These are phyloP conservation scores for Nymphaea colorata DNA, from an alignment of 164 flowering plant genomes.

Conservation along the genomic window DNA sequence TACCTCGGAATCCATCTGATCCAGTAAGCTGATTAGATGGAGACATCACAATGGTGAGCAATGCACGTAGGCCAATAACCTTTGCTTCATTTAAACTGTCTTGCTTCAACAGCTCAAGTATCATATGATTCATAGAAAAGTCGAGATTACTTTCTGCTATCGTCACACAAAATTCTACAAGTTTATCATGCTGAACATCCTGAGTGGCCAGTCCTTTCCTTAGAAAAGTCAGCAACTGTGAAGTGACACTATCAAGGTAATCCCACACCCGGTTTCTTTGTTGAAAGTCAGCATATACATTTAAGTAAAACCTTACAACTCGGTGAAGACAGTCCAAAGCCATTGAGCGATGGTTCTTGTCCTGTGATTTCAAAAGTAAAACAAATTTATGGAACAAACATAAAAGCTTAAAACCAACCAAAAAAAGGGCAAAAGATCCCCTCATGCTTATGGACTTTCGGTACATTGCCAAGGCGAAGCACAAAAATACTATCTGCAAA, in stretches of 20 bases:
- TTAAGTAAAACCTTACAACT: conserved; percentile 81
- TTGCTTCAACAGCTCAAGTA: conserved; percentile 80
- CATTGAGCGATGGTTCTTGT: conserved; percentile 96
- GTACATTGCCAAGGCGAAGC: too few species aligned
- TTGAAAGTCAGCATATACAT: conserved; percentile 75
- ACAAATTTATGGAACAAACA: not conserved
- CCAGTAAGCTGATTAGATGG: conserved; percentile 72
- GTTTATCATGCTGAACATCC: conserved; percentile 97
- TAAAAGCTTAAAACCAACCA: too few species aligned
- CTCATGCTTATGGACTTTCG: not conserved
- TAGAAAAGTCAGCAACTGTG: conserved; percentile 74
- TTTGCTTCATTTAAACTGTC: conserved; percentile 92
- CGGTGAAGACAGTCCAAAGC: conserved; percentile 98
- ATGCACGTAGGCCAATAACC: conserved; percentile 91
- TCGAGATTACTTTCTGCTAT: conserved; percentile 96
- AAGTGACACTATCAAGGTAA: conserved; percentile 92
- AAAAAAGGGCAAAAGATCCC: not conserved
- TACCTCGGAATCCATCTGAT: conserved; percentile 80
- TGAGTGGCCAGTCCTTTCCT: conserved; percentile 95
- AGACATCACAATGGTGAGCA: conserved; percentile 85
- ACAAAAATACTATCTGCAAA: too few species aligned
- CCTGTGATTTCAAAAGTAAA: conserved; percentile 32
- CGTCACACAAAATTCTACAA: conserved; percentile 95
- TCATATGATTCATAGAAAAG: conserved; percentile 94
- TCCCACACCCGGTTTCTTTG: conserved; percentile 93